Conservation (phyloP, 2,329 filamentous ascomycete genomes). For the Acrodontium crateriforme region DNA sequence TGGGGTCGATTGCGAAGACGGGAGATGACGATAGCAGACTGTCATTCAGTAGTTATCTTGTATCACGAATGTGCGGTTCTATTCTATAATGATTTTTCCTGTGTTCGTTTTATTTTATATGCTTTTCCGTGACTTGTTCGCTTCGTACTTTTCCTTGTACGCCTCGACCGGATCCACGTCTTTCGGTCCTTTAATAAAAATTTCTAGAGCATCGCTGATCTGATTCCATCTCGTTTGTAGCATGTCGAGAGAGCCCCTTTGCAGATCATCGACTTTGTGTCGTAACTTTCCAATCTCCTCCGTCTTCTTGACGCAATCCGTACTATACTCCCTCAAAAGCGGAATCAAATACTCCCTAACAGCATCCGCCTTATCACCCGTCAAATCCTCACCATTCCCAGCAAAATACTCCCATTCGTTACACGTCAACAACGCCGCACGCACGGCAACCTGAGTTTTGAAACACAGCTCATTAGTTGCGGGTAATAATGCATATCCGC, state of each 20-base stretch:
- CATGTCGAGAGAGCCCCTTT: constrained; percentile 6
- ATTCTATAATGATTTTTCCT: no score
- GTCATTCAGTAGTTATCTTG: no score
- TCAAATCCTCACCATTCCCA: constrained; percentile 20
- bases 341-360: constrained; percentile 9
- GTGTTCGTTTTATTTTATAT: no score
- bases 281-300: constrained; percentile 5
- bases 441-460: constrained; percentile 32
- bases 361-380: constrained; percentile 13
- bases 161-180: no score
- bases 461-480: constrained; percentile 25
- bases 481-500: constrained; percentile 20
- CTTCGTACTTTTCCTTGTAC: no score
- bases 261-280: constrained; percentile 1
- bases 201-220: constrained; percentile 14
- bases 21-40: no score
- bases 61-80: no score
- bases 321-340: constrained; percentile 4
- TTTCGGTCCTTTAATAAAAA: constrained; percentile 4
- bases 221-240: constrained; percentile 24
- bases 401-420: constrained; percentile 26
- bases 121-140: no score
- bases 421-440: constrained; percentile 22
- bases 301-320: constrained; percentile 6
- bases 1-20: no score